Evolutionary conservation across 2,329 filamentous ascomycete genomes (phyloP).

Genomic region (Alternaria metachromatica): DNA sequence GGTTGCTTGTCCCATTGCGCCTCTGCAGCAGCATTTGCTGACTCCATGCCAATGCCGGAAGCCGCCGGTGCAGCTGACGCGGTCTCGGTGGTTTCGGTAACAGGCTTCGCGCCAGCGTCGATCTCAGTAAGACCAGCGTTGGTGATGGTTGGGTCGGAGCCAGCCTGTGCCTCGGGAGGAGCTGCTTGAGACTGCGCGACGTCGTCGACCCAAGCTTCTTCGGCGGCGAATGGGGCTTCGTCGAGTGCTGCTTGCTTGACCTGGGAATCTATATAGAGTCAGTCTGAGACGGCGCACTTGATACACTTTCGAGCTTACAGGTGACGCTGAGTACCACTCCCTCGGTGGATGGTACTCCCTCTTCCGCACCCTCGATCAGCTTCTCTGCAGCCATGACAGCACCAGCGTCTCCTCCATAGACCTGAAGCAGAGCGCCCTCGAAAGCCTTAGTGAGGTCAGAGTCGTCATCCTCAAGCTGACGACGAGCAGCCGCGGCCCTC

Average conservation of each 20-base stretch:
- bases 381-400: conserved; percentile 79
- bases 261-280: conserved; percentile 58
- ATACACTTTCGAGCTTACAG: conserved; percentile 62
- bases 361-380: conserved; percentile 74
- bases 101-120: conserved; percentile 47
- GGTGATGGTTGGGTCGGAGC: conserved; percentile 70
- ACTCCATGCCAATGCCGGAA: conserved; percentile 49
- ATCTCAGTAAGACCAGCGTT: conserved; percentile 74
- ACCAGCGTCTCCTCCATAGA: conserved; percentile 78
- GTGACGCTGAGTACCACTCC: conserved; percentile 71
- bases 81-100: conserved; percentile 40
- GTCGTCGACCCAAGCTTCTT: conserved; percentile 59
- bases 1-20: conserved; percentile 69
- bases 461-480: conserved; percentile 73
- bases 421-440: conserved; percentile 77
- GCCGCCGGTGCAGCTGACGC: conserved; percentile 43
- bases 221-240: conserved; percentile 62
- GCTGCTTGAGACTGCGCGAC: conserved; percentile 53
- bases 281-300: conserved; percentile 4
- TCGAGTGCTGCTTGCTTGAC: conserved; percentile 61
- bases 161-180: conserved; percentile 43
- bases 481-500: conserved; percentile 75
- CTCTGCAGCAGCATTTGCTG: conserved; percentile 64
- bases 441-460: conserved; percentile 80
- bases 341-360: conserved; percentile 69